Percentiles rank a stretch among this genome's conserved stretches.
Conservation (phyloP, 83 land plant species). For the Picea abies region DNA sequence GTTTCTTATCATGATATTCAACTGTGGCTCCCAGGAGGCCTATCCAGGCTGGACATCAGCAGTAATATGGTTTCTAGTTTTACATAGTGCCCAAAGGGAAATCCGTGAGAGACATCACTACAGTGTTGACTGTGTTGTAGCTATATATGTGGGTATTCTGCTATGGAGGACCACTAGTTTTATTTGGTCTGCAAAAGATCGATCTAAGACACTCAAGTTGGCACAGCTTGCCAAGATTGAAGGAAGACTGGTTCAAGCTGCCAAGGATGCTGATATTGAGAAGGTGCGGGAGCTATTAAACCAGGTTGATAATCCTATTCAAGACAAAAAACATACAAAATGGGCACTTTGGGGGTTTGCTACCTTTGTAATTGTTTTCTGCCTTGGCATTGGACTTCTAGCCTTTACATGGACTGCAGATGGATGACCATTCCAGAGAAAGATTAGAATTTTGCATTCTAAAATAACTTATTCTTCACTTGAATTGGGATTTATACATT, state of each 20-base stretch:
- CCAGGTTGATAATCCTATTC: conserved; percentile 49
- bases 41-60: conserved; percentile 90
- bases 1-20: conserved; percentile 11
- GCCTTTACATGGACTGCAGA: conserved; percentile 84
- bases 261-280: conserved; percentile 88
- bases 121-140: conserved; percentile 83
- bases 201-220: conserved; percentile 24
- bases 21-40: conserved; percentile 69
- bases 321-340: conserved; percentile 21
- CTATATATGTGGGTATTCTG: conserved; percentile 85
- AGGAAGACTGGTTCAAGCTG: conserved; percentile 68
- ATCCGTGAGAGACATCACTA: conserved; percentile 94
- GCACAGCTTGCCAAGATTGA: conserved; percentile 63
- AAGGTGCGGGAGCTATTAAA: conserved; percentile 60
- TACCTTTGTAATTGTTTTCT: conserved; percentile 29
- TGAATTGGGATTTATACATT: neutral
- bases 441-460: neutral
- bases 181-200: conserved; percentile 75
- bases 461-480: conserved; percentile 11
- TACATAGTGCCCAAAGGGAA: conserved; percentile 91
- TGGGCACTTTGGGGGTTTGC: conserved; percentile 51
- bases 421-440: conserved; percentile 42
- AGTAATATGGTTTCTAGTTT: conserved; percentile 75
- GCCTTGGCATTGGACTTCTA: conserved; percentile 65
- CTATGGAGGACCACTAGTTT: conserved; percentile 85